Conservation (phyloP, 257 asterid genomes). For the Lycium barbarum region DNA sequence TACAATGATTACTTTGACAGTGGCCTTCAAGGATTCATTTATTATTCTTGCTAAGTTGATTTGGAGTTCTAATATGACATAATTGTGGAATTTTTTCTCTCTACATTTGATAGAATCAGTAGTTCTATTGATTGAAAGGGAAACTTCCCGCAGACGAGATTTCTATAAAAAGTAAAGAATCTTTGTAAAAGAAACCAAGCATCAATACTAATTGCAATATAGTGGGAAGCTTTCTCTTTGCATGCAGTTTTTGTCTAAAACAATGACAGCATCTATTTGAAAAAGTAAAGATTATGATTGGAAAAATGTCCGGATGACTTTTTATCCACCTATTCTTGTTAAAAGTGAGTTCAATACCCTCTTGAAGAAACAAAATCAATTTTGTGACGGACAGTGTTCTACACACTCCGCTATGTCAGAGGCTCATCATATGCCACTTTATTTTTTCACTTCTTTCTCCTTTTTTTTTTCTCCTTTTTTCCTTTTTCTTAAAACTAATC, state of each 20-base stretch:
- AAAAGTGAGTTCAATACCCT: not conserved
- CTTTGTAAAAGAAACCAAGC: constrained; percentile 1
- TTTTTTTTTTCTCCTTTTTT: not conserved
- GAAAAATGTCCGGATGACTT: not conserved
- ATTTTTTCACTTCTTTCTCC: not conserved
- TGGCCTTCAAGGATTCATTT: not conserved
- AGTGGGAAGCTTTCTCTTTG: not conserved
- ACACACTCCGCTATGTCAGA: not conserved
- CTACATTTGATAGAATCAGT: not conserved
- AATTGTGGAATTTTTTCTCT: not conserved
- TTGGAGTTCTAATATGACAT: not conserved
- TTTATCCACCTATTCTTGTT: not conserved
- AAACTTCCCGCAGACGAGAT: not conserved
- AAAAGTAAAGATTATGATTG: not conserved
- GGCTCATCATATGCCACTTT: not conserved
- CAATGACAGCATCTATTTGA: not conserved
- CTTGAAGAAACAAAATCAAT: not conserved
- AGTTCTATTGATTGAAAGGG: not conserved
- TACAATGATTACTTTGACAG: not conserved
- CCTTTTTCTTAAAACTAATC: not conserved
- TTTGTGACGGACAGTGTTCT: not conserved
- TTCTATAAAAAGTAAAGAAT: not conserved
- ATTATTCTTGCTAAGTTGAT: constrained; percentile 1
- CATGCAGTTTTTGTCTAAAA: not conserved
- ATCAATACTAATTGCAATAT: not conserved